Percentiles rank a stretch among this genome's conserved stretches.
Conservation (phyloP, 1,284 basidiomycete genomes). For the Pholiota adiposa region DNA sequence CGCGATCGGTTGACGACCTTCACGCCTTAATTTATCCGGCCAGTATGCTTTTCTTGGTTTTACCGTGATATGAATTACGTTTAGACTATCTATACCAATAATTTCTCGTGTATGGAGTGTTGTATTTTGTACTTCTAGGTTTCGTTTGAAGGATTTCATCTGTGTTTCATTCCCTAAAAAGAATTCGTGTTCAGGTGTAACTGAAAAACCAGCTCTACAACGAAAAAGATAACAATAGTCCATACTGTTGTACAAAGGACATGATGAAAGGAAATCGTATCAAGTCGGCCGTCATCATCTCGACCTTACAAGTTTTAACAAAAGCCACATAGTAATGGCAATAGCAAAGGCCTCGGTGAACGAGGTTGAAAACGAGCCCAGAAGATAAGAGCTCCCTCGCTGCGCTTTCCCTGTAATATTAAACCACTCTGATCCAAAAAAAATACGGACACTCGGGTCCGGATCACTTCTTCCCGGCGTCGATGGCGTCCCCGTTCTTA, state of each 20-base stretch:
- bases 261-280: background rate
- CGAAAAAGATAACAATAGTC: background rate
- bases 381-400: background rate
- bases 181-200: background rate
- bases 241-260: background rate
- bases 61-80: background rate
- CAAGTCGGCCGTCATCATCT: too few relatives aligned
- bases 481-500: constrained; percentile 88
- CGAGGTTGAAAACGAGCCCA: background rate
- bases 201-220: background rate
- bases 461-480: constrained; percentile 65
- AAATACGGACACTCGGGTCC: background rate
- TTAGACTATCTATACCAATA: background rate
- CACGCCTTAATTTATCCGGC: background rate
- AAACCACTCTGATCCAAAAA: background rate
- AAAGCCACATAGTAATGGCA: background rate
- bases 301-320: background rate
- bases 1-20: constrained; percentile 26
- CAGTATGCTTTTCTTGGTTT: background rate
- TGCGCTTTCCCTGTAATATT: background rate
- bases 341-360: background rate
- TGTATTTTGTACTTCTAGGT: background rate
- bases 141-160: too few relatives aligned
- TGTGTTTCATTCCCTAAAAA: background rate
- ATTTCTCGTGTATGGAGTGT: background rate